These are phyloP conservation scores for Ambispora gerdemannii DNA, from an alignment of 192 early-diverging fungal genomes.

Conservation along the genomic window DNA sequence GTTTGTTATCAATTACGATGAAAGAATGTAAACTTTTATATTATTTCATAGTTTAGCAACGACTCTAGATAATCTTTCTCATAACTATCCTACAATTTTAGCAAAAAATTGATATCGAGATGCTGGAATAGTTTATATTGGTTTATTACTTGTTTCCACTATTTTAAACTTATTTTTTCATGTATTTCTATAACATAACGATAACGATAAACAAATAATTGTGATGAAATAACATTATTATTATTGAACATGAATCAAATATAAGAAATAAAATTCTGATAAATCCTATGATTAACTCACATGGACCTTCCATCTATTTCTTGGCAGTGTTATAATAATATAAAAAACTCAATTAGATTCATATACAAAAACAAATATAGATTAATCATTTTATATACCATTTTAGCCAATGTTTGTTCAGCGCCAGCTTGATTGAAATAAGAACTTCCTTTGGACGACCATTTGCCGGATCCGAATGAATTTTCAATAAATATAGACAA, in stretches of 20 bases:
- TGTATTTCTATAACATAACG: too few relatives aligned
- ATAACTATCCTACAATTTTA: too few relatives aligned
- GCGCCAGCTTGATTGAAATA: constrained; percentile 36
- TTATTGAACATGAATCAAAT: neutral
- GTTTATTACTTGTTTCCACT: too few relatives aligned
- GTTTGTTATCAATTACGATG: too few relatives aligned
- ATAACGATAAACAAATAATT: too few relatives aligned
- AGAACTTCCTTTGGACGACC: constrained; percentile 33
- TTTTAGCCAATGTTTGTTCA: constrained; percentile 25
- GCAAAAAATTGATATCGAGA: too few relatives aligned
- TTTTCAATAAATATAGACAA: constrained; percentile 36
- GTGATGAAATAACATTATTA: too few relatives aligned
- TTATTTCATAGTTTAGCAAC: too few relatives aligned
- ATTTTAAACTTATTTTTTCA: too few relatives aligned
- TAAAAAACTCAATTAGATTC: neutral
- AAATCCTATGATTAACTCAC: constrained; percentile 31
- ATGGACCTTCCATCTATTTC: constrained; percentile 4
- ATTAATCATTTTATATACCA: constrained; percentile 34
- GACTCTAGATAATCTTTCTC: too few relatives aligned
- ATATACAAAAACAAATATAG: neutral
- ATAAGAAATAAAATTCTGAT: neutral
- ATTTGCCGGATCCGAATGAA: constrained; percentile 23
- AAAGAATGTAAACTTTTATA: too few relatives aligned
- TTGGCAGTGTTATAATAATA: constrained; percentile 13
- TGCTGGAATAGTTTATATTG: too few relatives aligned